phyloP scores from a whole-genome alignment of 352 stramenopile species.

The Pythium inflatum region DNA sequence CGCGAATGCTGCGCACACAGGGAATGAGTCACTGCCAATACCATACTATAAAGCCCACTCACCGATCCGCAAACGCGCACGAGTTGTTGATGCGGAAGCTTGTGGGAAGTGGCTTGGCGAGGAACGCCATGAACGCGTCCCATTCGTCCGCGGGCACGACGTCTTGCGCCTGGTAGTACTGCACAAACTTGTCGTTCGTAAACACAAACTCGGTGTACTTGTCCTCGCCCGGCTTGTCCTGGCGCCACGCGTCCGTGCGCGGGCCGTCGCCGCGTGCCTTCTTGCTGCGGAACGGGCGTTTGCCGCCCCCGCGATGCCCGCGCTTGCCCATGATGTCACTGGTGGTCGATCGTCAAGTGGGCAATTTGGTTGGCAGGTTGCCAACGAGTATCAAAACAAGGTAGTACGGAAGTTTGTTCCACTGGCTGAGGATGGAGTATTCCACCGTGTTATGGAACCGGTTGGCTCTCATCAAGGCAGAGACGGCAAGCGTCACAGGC shows the following conservation, averaged over 20 bases:
- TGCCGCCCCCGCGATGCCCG: slow-evolving; percentile 38
- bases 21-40: neutral
- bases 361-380: slow-evolving; percentile 26
- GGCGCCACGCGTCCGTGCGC: slow-evolving; percentile 34
- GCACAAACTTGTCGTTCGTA: slow-evolving; percentile 83
- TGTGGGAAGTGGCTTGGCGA: slow-evolving; percentile 89
- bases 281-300: slow-evolving; percentile 47
- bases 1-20: slow-evolving; percentile 60
- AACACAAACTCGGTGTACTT: slow-evolving; percentile 88
- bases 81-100: slow-evolving; percentile 95
- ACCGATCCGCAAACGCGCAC: slow-evolving; percentile 82
- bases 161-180: slow-evolving; percentile 89
- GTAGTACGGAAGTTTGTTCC: no score
- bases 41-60: slow-evolving; percentile 13
- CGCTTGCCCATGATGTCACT: slow-evolving; percentile 47
- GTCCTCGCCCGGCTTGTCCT: slow-evolving; percentile 46
- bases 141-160: slow-evolving; percentile 87
- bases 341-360: slow-evolving; percentile 6
- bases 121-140: slow-evolving; percentile 87
- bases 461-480: neutral
- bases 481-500: neutral
- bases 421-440: no score
- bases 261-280: slow-evolving; percentile 51
- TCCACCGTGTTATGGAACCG: no score
- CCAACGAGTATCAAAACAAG: slow-evolving; percentile 10